phyloP scores from a whole-genome alignment of 2,329 filamentous ascomycete genomes.

The Colletotrichum liaoningense region DNA sequence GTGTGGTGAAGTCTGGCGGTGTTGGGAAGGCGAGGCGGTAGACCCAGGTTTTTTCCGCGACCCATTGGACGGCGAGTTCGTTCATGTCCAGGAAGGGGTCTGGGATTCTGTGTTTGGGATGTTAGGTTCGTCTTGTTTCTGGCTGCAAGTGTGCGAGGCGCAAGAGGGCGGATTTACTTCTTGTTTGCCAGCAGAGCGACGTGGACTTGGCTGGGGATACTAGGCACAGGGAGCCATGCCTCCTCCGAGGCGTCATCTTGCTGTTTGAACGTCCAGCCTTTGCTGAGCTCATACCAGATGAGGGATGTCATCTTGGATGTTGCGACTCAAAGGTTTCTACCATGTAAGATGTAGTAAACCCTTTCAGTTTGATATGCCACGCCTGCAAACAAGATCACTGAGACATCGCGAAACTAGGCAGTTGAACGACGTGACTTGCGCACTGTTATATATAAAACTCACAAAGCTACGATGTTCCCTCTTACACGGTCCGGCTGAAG shows the following conservation, averaged over 20 bases:
- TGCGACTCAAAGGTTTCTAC: background rate
- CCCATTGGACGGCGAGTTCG: slow-evolving; percentile 69
- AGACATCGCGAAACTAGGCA: background rate
- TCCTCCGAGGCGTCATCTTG: slow-evolving; percentile 39
- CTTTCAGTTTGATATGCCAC: too few species aligned
- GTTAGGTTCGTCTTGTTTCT: background rate
- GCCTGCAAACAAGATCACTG: background rate
- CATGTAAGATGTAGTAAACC: too few species aligned
- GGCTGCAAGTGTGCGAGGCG: background rate
- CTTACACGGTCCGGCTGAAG: background rate
- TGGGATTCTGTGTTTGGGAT: slow-evolving; percentile 49
- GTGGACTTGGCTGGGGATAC: slow-evolving; percentile 51
- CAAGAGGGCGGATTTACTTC: slow-evolving; percentile 40
- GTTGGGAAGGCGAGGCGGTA: slow-evolving; percentile 58
- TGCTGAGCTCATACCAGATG: slow-evolving; percentile 26
- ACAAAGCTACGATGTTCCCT: background rate
- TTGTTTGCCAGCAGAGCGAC: slow-evolving; percentile 50
- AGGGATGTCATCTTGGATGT: background rate
- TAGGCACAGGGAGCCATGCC: slow-evolving; percentile 48
- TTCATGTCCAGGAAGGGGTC: slow-evolving; percentile 73
- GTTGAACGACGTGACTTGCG: too few species aligned
- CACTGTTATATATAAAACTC: background rate
- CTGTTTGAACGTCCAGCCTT: slow-evolving; percentile 44
- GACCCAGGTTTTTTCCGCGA: slow-evolving; percentile 71
- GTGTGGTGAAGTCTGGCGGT: slow-evolving; percentile 18